Conservation (phyloP, 108 stramenopile genomes). For the Licmophora abbreviata region DNA sequence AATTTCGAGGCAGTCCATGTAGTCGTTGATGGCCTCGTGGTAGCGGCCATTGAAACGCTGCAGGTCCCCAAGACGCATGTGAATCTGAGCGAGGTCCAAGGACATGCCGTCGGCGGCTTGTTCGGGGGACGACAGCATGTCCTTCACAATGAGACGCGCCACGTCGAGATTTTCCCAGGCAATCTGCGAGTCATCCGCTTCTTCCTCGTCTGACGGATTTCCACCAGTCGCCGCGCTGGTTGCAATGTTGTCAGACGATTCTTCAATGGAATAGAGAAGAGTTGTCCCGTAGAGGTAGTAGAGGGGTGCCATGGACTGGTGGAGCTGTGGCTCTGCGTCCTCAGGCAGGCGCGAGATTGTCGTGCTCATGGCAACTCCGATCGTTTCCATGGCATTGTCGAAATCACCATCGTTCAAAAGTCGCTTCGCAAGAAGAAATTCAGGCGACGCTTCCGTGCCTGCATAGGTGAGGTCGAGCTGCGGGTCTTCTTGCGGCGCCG, state of each 20-base stretch:
- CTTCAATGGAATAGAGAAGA: constrained; percentile 76
- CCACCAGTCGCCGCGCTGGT: no score
- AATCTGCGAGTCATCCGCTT: constrained; percentile 68
- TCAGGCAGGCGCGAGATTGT: background rate
- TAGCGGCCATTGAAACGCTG: constrained; percentile 60
- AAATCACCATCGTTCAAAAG: constrained; percentile 41
- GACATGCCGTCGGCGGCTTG: background rate
- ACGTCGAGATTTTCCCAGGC: constrained; percentile 84
- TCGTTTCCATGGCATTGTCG: constrained; percentile 39
- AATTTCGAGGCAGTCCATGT: constrained; percentile 33
- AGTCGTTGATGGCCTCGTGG: constrained; percentile 49
- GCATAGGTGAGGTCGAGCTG: constrained; percentile 21
- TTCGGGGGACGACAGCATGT: constrained; percentile 9
- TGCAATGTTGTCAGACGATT: constrained; percentile 38
- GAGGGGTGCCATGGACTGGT: constrained; percentile 64
- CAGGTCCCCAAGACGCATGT: constrained; percentile 65
- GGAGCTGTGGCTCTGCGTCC: constrained; percentile 24
- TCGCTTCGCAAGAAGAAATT: constrained; percentile 33
- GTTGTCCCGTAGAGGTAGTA: constrained; percentile 86
- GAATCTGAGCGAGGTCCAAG: constrained; percentile 68
- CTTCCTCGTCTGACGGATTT: constrained; percentile 13
- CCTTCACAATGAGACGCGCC: constrained; percentile 52
- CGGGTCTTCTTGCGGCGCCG: background rate
- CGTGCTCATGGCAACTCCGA: constrained; percentile 15
- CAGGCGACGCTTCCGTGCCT: constrained; percentile 32